Percentiles rank a stretch among this genome's conserved stretches.
phyloP scores from a whole-genome alignment of 2,329 filamentous ascomycete genomes.

The Colletotrichum noveboracense region DNA sequence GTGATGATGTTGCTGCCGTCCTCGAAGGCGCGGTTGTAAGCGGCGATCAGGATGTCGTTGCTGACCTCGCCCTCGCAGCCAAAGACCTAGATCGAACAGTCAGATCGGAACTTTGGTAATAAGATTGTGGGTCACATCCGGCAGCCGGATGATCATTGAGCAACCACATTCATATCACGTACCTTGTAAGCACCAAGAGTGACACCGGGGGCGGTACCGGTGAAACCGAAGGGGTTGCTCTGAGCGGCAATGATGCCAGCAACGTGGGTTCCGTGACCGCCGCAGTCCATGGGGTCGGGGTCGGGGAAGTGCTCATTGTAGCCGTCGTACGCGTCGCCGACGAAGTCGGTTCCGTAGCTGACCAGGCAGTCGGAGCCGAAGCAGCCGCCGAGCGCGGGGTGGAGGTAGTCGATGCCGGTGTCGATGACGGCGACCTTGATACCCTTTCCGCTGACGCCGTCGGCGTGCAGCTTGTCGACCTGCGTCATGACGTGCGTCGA shows the following conservation, averaged over 20 bases:
- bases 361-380: conserved; percentile 66
- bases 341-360: conserved; percentile 60
- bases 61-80: conserved; percentile 55
- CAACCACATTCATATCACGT: background rate
- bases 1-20: conserved; percentile 64
- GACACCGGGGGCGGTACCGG: conserved; percentile 61
- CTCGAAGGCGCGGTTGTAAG: conserved; percentile 65
- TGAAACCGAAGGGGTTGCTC: conserved; percentile 56
- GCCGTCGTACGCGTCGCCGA: conserved; percentile 57
- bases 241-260: conserved; percentile 68
- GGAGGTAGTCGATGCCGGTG: conserved; percentile 65
- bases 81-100: conserved; percentile 44
- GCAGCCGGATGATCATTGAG: background rate
- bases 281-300: conserved; percentile 59
- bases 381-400: conserved; percentile 68
- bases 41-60: conserved; percentile 63
- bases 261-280: conserved; percentile 66
- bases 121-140: background rate
- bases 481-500: conserved; percentile 62
- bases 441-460: conserved; percentile 54
- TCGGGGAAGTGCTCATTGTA: conserved; percentile 47
- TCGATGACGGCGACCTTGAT: conserved; percentile 60
- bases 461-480: conserved; percentile 55
- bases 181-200: conserved; percentile 58
- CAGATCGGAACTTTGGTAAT: background rate